phyloP scores from a whole-genome alignment of 225 moss, liverwort and hornwort species.

The Asterella californica region DNA sequence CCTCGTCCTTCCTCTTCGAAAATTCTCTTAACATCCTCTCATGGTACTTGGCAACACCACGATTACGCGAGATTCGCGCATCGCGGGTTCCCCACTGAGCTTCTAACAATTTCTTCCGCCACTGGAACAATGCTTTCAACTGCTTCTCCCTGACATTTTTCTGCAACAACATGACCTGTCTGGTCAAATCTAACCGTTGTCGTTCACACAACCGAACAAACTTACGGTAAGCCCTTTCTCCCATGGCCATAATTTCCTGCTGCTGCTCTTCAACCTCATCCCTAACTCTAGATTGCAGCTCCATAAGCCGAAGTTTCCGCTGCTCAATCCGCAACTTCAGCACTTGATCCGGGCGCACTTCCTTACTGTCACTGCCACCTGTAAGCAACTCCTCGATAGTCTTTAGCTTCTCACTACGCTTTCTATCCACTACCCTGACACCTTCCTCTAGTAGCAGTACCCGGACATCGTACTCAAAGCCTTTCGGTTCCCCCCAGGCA shows the following conservation, averaged over 20 bases:
- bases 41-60: slow-evolving; percentile 96
- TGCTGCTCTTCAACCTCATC: slow-evolving; percentile 99
- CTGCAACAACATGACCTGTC: slow-evolving; percentile 74
- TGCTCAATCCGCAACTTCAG: slow-evolving; percentile 87
- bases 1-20: slow-evolving; percentile 94
- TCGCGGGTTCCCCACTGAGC: slow-evolving; percentile 92
- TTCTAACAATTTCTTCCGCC: slow-evolving; percentile 95
- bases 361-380: slow-evolving; percentile 54
- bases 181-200: slow-evolving; percentile 69
- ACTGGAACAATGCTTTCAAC: slow-evolving; percentile 78
- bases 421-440: slow-evolving; percentile 80
- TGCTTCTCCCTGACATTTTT: slow-evolving; percentile 83
- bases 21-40: slow-evolving; percentile 95
- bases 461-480: slow-evolving; percentile 82
- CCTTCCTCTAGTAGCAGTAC: slow-evolving; percentile 91
- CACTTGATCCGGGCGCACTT: slow-evolving; percentile 57
- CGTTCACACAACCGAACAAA: slow-evolving; percentile 98
- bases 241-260: slow-evolving; percentile 99
- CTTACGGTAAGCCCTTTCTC: slow-evolving; percentile 93
- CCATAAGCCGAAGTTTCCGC: slow-evolving; percentile 85
- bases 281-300: slow-evolving; percentile 81
- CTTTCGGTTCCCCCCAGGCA: slow-evolving; percentile 76
- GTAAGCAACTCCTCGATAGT: slow-evolving; percentile 54
- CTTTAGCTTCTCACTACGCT: slow-evolving; percentile 65
- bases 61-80: slow-evolving; percentile 86